Base-by-base conservation (phyloP, 768 basidiomycete species). In the Terana coerulea region DNA sequence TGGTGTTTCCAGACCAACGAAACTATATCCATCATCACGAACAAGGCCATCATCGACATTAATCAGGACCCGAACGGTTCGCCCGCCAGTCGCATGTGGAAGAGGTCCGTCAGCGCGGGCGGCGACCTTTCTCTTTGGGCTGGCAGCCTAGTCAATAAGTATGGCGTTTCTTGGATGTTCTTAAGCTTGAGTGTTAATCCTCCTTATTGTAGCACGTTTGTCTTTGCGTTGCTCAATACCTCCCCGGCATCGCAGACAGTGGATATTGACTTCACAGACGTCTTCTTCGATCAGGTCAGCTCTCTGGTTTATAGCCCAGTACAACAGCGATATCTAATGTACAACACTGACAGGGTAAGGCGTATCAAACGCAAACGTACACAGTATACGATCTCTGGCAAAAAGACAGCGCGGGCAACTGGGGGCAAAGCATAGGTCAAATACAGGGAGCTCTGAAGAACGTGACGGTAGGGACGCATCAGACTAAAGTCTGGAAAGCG, bases 181-280 rank as follows among this genome's bases (percentile, higher is more conserved):
- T n/a, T n/a, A n/a, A n/a, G n/a, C n/a, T n/a, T n/a, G n/a, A n/a
- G n/a, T n/a, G n/a, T n/a, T n/a, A n/a, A n/a, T 15, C 35, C 35
- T 5, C 36, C 17, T 42, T 4, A 19, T 30, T 29, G 2, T 29
- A 65, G 64, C 50, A 42, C 54, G 34, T 67, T 66, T 39, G 69
- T 70, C 26, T 59, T 70, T 25, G 69, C 69, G 10, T 57, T 73
- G 3, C 47, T 71, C 36, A 73, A 72, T 57, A 68, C 69, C 3
- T 63, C 66, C 1, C 62, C 66, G 0, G 51, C 61, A 12, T 51
- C 59, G 9, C 64, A 69, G 50, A 66, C 61, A 1, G 62, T 66
- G 9, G 53, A 60, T 31, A 52, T 71, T 29, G 49, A 59, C 12
- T 59, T 70, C 35, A 48, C 49, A 5, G 70, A 73, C 50, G 64